Evolutionary conservation across 108 stramenopile genomes (phyloP).

Genomic region (Nitzschia sp.): DNA sequence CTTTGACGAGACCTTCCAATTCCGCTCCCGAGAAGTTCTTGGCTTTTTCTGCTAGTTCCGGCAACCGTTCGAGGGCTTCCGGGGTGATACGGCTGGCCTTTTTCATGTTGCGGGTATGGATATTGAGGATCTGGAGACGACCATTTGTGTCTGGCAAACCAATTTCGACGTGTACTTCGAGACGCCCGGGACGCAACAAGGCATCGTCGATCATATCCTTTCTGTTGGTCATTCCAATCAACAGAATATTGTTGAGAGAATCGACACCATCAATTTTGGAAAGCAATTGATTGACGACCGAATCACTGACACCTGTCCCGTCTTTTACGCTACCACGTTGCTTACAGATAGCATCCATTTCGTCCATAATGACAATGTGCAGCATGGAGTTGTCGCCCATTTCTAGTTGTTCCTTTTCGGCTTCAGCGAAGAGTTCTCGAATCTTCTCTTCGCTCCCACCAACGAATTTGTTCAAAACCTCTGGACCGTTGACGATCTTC

Average conservation of each 20-base stretch:
- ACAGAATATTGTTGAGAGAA: conserved; percentile 96
- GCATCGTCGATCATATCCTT: conserved; percentile 99
- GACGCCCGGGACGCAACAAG: conserved; percentile 95
- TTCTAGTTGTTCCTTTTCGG: conserved; percentile 90
- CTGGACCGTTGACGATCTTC: conserved; percentile 99
- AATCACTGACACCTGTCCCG: conserved; percentile 95
- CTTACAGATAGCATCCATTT: conserved; percentile 99
- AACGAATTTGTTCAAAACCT: conserved; percentile 97
- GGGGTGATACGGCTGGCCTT: conserved; percentile 82
- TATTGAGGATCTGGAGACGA: conserved; percentile 93
- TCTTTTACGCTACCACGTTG: conserved; percentile 89
- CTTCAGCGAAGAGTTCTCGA: conserved; percentile 94
- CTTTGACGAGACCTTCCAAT: conserved; percentile 96
- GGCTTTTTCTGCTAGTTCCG: conserved; percentile 81
- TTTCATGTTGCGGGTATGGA: conserved; percentile 94
- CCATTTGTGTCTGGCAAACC: conserved; percentile 94
- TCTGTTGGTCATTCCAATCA: conserved; percentile 99
- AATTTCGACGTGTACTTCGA: conserved; percentile 99
- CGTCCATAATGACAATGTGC: conserved; percentile 99
- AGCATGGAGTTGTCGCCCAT: conserved; percentile 94
- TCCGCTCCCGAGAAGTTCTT: conserved; percentile 99
- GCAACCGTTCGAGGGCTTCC: conserved; percentile 78
- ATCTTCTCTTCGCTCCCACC: conserved; percentile 97
- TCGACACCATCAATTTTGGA: conserved; percentile 99
- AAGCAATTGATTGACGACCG: conserved; percentile 98